Conservation (phyloP, 805 yeast species). For the Schizosaccharomyces cryophilus region DNA sequence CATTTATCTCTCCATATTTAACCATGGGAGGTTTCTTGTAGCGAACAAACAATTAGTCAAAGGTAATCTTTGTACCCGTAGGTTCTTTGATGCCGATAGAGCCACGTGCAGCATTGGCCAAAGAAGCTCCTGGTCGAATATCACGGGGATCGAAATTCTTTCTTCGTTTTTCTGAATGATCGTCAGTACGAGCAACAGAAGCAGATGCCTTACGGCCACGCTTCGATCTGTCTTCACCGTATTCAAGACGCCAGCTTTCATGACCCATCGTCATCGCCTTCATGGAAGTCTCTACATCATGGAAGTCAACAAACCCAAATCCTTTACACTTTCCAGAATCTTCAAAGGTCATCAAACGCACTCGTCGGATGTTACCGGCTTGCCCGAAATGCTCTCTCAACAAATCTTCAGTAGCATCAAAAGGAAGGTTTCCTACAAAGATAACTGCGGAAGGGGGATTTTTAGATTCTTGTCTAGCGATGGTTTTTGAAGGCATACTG, state of each 20-base stretch:
- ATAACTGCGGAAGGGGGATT: conserved; percentile 58
- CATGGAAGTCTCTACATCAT: conserved; percentile 57
- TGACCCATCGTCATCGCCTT: conserved; percentile 51
- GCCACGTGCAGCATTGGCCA: conserved; percentile 72
- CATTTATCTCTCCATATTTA: too few species aligned
- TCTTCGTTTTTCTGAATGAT: conserved; percentile 1
- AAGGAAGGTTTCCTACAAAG: conserved; percentile 81
- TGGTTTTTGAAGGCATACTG: conserved; percentile 3
- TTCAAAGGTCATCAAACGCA: conserved; percentile 95
- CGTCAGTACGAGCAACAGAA: not conserved
- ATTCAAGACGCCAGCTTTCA: conserved; percentile 56
- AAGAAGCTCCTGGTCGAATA: conserved; percentile 43
- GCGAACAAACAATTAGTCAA: conserved; percentile 17
- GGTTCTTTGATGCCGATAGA: conserved; percentile 74
- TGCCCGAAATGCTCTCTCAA: conserved; percentile 65
- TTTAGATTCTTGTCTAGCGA: conserved; percentile 14
- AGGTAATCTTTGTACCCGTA: conserved; percentile 63
- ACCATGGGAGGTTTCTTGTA: not conserved
- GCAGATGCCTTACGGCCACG: conserved; percentile 14
- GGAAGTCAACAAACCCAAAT: conserved; percentile 76
- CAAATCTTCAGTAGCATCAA: conserved; percentile 65
- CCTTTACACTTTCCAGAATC: conserved; percentile 93
- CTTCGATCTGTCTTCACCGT: conserved; percentile 82
- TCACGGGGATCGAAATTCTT: conserved; percentile 7
- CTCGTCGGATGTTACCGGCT: conserved; percentile 59